Base-by-base conservation (phyloP, 805 yeast genomes). In the Starmerella gropengiesseri region DNA sequence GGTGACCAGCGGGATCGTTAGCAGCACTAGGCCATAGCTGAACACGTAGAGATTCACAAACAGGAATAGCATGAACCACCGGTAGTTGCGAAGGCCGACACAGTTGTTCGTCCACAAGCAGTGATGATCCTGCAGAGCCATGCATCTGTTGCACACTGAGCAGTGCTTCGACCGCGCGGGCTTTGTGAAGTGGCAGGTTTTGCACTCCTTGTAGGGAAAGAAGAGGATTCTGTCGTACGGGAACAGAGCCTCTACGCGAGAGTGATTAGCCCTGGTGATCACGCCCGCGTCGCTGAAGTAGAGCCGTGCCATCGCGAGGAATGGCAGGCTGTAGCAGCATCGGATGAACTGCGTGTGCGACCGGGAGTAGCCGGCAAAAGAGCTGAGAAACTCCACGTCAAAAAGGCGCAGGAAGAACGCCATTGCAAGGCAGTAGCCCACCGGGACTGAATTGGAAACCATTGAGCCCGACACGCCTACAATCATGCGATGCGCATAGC, bases 131-230 rank as follows among this genome's bases (percentile, higher is more conserved):
- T 60, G 65, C 48, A 69, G 51, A 30, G 67, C 61, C 2, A 70
- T 59, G 53, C 81, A 76, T 18, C 55, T 43, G 31, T 63, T 58
- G 54, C 81, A 76, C 11, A 60, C 60, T 11, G 71, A 60, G 56
- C 81, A 77, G 55, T 76, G 81, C 55, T 75, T 76, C 12, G 77
- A 70, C 22, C 81, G 58, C 3, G 81, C 81, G 0, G 81, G 81
- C 40, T 59, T 74, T 58, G 45, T 55, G 33, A 52, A 54, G 39
- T 50, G 52, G 47, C 81, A 76, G 0, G 80, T 76, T 13, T 59
- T 26, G 55, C 81, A 76, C 14, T 48, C 52, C 12, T 60, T 63
- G 37, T 59, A 61, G 6, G 69, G 63, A 54, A 73, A 69, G 58
- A 69, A 81, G 18, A 80, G 65, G 28, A 80, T 56, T 18, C 66